These are phyloP conservation scores for Lasiosphaeriaceae sp. DNA, from an alignment of 495 filamentous ascomycete species.

Conservation along the genomic window DNA sequence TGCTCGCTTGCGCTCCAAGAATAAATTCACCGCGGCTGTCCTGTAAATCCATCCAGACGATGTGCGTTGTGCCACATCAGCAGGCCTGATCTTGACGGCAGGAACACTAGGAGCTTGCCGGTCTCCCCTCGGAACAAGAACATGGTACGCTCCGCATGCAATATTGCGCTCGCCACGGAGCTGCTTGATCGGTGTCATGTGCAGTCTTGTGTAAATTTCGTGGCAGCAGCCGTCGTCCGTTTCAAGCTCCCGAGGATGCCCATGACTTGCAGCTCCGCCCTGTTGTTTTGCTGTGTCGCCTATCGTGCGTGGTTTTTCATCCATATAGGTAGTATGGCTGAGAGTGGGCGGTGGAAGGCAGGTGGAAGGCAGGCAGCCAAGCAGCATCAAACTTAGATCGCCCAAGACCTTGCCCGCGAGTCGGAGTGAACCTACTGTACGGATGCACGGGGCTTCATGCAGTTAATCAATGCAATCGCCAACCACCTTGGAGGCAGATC, in stretches of 20 bases:
- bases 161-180: too few relatives aligned
- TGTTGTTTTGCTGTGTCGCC: too few relatives aligned
- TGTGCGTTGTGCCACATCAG: not conserved
- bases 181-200: too few relatives aligned
- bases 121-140: too few relatives aligned
- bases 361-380: too few relatives aligned
- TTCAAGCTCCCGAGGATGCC: too few relatives aligned
- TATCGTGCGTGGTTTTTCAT: too few relatives aligned
- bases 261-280: too few relatives aligned
- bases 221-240: too few relatives aligned
- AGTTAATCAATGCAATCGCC: constrained; percentile 16
- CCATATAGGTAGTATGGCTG: not conserved
- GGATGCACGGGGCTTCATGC: constrained; percentile 5
- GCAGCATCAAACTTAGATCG: not conserved
- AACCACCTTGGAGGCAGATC: constrained; percentile 11
- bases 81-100: not conserved
- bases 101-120: too few relatives aligned
- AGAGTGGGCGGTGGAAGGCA: not conserved
- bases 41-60: not conserved
- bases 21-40: not conserved
- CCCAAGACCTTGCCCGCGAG: not conserved
- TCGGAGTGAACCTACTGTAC: not conserved
- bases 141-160: too few relatives aligned
- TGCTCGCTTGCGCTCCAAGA: not conserved
- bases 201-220: too few relatives aligned